A percentile compares a stretch with the other conserved stretches of the same genome.
Evolutionary conservation across 495 filamentous ascomycete species (phyloP).

Genomic region (Aspergillus sclerotiicarbonarius): DNA sequence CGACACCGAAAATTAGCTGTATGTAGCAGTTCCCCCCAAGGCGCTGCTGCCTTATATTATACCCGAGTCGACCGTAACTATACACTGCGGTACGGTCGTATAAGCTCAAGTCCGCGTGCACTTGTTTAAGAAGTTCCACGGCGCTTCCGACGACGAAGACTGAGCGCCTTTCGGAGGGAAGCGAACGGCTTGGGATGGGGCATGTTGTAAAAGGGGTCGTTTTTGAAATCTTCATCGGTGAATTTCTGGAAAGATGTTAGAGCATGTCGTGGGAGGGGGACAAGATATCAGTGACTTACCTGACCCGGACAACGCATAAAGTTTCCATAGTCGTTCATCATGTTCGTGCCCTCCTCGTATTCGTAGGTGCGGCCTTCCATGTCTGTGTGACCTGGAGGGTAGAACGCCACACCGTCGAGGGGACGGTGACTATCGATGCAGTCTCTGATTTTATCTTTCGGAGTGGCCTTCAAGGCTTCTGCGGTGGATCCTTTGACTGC

Average conservation of each 20-base stretch:
- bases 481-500: conserved; percentile 72
- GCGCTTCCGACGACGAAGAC: conserved; percentile 33
- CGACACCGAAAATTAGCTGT: background rate
- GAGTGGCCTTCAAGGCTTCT: conserved; percentile 80
- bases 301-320: conserved; percentile 36
- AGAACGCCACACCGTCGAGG: conserved; percentile 74
- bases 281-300: conserved; percentile 20
- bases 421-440: conserved; percentile 73
- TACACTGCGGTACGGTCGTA: background rate
- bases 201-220: conserved; percentile 45
- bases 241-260: conserved; percentile 31
- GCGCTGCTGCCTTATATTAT: background rate
- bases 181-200: conserved; percentile 35
- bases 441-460: conserved; percentile 74
- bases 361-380: conserved; percentile 63
- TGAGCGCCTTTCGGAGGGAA: conserved; percentile 33
- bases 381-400: conserved; percentile 70
- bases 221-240: conserved; percentile 48
- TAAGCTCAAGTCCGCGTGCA: background rate
- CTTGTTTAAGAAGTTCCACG: conserved; percentile 24
- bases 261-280: background rate
- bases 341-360: conserved; percentile 83
- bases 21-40: background rate
- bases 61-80: background rate
- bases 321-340: conserved; percentile 66